Evolutionary conservation across 2,329 filamentous ascomycete genomes (phyloP), one percentile per base, ranked within the genome.

Genomic region (Ciborinia camelliae): DNA sequence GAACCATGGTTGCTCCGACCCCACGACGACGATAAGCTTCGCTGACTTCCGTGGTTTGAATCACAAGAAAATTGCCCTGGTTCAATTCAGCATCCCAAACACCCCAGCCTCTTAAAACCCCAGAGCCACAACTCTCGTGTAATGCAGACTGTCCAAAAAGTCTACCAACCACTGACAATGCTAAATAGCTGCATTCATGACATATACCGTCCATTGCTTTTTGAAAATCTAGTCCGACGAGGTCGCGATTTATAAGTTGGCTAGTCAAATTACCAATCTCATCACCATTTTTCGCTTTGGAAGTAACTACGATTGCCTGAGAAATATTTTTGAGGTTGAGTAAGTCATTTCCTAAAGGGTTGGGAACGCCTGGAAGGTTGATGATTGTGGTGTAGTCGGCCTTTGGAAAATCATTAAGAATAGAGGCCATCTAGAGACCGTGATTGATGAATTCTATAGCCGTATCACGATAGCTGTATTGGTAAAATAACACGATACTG

Each of bases 81-180:
- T 50, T 15, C 23, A 61, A 3, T 9, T 45, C 45, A 51, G 43
- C 18, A 51, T 61, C 58, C 58, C 58, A 61, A 26, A 51, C 39
- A 3, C 32, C 23, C 1, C 45, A 61, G 26, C 58, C 58, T 20
- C 20, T 51, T 2, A 12, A 15, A 30, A 4, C 1, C 30, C 43
- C 53, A 14, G 10, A 8, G 10, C 39, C 39, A 43, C 58, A 61
- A 3, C 5, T 37, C 45, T 51, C 9, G 9, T 26, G 18, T 3
- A 61, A 20, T 39, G 26, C 15, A 9, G 30, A 30, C 32, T 20
- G 8, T 51, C 8, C 30, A 39, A 26, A 23, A 50, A 61, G 5
- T 23, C 9, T n/a, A 15, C 1, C 39, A 6, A 30, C 45, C 23
- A 51, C n/a, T n/a, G n/a, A n/a, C n/a, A n/a, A n/a, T n/a, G n/a